Percentiles rank a stretch among this genome's conserved stretches.
Evolutionary conservation across 441 rosid species (phyloP).

Genomic region (Erodium trifolium): DNA sequence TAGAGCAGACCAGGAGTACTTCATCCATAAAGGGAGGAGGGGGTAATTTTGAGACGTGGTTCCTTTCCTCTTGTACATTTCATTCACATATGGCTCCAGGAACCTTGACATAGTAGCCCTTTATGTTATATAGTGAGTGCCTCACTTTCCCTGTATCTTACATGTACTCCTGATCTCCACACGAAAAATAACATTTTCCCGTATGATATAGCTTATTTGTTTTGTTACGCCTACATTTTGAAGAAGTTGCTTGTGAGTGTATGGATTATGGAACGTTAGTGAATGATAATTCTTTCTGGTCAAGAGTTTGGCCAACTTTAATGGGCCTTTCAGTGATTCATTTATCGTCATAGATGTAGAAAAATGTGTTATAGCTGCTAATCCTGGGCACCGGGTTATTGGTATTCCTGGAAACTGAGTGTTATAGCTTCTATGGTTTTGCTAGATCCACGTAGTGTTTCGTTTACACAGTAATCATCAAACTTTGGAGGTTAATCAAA

Average conservation of each 20-base stretch:
- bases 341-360: not conserved
- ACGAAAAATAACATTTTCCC: not conserved
- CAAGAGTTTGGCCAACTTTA: too few species aligned
- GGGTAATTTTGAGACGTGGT: not conserved
- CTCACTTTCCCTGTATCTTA: not conserved
- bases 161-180: not conserved
- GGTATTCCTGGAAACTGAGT: too few species aligned
- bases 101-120: not conserved
- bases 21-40: not conserved
- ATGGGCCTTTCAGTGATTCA: not conserved
- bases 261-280: too few species aligned
- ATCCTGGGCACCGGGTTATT: too few species aligned
- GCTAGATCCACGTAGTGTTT: too few species aligned
- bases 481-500: too few species aligned
- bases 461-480: too few species aligned
- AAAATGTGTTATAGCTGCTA: too few species aligned
- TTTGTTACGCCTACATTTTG: not conserved
- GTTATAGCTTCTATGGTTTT: too few species aligned
- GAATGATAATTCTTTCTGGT: not conserved
- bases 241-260: not conserved
- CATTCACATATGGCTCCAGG: not conserved
- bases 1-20: slow-evolving; percentile 8
- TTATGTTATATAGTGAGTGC: not conserved
- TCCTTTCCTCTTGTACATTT: not conserved
- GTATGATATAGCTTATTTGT: not conserved